Base-by-base conservation (phyloP, 2,329 filamentous ascomycete species). In the Myriangium duriaei region DNA sequence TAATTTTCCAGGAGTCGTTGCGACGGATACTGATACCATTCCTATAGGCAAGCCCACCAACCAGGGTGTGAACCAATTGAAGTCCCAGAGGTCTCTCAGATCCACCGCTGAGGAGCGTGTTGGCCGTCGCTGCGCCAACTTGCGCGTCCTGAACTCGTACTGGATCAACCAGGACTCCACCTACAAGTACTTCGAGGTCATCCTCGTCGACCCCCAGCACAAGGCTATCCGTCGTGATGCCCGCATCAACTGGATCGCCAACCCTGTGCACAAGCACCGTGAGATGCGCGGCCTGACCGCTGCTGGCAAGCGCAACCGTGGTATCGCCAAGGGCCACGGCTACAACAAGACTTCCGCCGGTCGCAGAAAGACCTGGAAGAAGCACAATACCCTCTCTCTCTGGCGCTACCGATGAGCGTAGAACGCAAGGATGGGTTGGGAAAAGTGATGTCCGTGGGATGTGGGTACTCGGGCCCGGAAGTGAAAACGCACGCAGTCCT, bases 101-200 rank as follows among this genome's bases (percentile, higher is more conserved):
- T 76, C 88, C 59, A 98, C 91, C 58, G 92, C 92, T 59, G 92
- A 98, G 77, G 91, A 98, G 81, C 91, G 91, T 82, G 88, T 98
- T 64, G 91, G 92, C 62, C 87, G 87, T 69, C 87, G 88, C 67
- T 95, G 87, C 75, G 86, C 87, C 71, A 98, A 98, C 74, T 72
- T 98, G 68, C 86, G 91, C 64, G 91, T 98, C 63, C 82, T 98
- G 62, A 98, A 98, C 83, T 96, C 88, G 50, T 98, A 98, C 87
- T 98, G 92, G 92, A 85, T 98, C 76, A 98, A 98, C 83, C 86
- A 96, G 78, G 91, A 98, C 76, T 95, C 87, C 46, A 98, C 91
- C 71, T 98, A 96, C 84, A 98, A 98, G 79, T 98, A 98, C 83
- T 98, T 78, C 76, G 91, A 98, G 74, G 80, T 96, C 69, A 96